Conservation (phyloP, 2,329 filamentous ascomycete genomes). For the Leptosphaerulina australis region DNA sequence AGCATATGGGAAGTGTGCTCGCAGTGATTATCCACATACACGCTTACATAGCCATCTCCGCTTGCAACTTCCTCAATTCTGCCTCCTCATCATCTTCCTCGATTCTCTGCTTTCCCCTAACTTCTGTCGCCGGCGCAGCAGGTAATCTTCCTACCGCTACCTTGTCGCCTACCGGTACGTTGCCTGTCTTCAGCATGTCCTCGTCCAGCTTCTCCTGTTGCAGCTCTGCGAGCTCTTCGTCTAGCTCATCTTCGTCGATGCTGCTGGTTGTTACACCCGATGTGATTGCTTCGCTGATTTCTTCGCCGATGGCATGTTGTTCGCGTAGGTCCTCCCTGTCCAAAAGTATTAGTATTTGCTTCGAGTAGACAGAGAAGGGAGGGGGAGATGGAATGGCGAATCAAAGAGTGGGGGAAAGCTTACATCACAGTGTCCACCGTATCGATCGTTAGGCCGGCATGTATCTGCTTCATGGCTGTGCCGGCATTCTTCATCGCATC, state of each 20-base stretch:
- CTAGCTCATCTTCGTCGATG: slow-evolving; percentile 86
- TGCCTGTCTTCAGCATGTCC: slow-evolving; percentile 89
- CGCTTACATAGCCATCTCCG: slow-evolving; percentile 90
- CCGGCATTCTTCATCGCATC: slow-evolving; percentile 91
- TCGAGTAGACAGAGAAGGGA: background rate
- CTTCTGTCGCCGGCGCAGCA: slow-evolving; percentile 71
- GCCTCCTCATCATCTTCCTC: slow-evolving; percentile 96
- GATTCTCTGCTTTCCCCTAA: slow-evolving; percentile 34
- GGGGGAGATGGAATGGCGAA: too few relatives aligned
- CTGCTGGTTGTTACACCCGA: slow-evolving; percentile 68
- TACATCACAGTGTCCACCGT: slow-evolving; percentile 97
- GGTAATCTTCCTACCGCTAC: slow-evolving; percentile 72
- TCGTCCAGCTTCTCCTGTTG: slow-evolving; percentile 94
- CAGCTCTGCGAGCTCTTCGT: slow-evolving; percentile 81
- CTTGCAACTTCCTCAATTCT: slow-evolving; percentile 89
- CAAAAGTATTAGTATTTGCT: slow-evolving; percentile 8
- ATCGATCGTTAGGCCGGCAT: slow-evolving; percentile 86
- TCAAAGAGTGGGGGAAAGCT: slow-evolving; percentile 48
- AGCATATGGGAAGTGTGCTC: background rate
- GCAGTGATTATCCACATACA: background rate
- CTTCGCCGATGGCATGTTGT: slow-evolving; percentile 90
- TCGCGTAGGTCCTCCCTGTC: slow-evolving; percentile 85
- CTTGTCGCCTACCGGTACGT: slow-evolving; percentile 78
- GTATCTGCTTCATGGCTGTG: slow-evolving; percentile 90
- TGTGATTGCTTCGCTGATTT: slow-evolving; percentile 87